Evolutionary conservation across 1,284 basidiomycete species (phyloP).

Genomic region (Puccinia hordei): DNA sequence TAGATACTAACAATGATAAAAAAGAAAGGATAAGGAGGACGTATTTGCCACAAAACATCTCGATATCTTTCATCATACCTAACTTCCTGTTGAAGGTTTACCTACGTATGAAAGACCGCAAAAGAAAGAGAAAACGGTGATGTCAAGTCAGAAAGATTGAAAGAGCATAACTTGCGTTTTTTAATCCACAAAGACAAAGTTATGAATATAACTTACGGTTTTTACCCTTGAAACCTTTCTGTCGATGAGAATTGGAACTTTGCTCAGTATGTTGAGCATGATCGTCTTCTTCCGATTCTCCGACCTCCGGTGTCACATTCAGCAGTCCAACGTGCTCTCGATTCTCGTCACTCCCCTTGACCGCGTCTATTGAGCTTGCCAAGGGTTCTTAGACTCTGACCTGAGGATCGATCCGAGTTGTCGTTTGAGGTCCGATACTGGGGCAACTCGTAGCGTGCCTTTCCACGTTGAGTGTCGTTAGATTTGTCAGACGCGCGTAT

Average conservation of each 20-base stretch:
- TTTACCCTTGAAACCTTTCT: neutral
- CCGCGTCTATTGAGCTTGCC: neutral
- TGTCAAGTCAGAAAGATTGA: too few species aligned
- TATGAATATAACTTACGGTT: neutral
- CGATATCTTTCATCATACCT: too few species aligned
- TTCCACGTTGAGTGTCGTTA: neutral
- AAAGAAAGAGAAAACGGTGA: too few species aligned
- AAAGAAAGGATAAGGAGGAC: too few species aligned
- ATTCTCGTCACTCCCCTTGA: neutral
- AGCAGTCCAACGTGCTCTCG: neutral
- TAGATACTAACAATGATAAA: too few species aligned
- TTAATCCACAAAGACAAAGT: neutral
- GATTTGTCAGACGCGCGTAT: constrained; percentile 7
- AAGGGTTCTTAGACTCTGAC: neutral
- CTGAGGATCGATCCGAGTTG: neutral
- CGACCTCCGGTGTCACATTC: constrained; percentile 12
- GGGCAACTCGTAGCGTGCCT: neutral
- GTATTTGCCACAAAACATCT: too few species aligned
- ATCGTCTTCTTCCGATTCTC: constrained; percentile 5
- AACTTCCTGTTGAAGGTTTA: too few species aligned
- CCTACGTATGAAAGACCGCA: too few species aligned
- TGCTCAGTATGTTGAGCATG: neutral
- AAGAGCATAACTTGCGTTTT: too few species aligned
- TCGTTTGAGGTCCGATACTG: neutral
- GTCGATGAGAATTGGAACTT: neutral